These are phyloP conservation scores for Discostella stelligeroides DNA, from an alignment of 108 stramenopile genomes.

Conservation along the genomic window DNA sequence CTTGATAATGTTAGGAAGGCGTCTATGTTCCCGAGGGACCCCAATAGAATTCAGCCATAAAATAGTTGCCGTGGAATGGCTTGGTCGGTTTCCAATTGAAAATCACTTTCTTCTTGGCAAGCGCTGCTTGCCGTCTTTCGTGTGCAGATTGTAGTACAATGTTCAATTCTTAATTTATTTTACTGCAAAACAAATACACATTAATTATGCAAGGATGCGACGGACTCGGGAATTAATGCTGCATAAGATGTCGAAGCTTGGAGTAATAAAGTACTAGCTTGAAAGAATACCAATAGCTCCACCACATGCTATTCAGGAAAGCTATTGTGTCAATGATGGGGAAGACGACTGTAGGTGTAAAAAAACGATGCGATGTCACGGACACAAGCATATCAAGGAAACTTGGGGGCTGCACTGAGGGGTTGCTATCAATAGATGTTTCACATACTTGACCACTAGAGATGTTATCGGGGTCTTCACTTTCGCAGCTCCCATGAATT, in stretches of 20 bases:
- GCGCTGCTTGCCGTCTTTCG: not conserved
- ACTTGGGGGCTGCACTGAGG: constrained; percentile 1
- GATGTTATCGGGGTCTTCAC: not conserved
- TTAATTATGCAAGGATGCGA: too few relatives aligned
- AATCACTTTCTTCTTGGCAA: not conserved
- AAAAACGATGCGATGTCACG: constrained; percentile 30
- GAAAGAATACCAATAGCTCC: constrained; percentile 29
- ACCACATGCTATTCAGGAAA: constrained; percentile 35
- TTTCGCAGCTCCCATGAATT: not conserved
- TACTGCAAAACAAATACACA: too few relatives aligned
- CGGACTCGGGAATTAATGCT: too few relatives aligned
- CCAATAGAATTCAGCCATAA: constrained; percentile 93
- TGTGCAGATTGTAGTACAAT: too few relatives aligned
- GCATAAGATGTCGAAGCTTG: constrained; percentile 9
- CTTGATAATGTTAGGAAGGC: constrained; percentile 98
- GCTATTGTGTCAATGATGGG: constrained; percentile 25
- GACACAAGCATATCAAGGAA: constrained; percentile 11
- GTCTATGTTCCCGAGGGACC: constrained; percentile 98
- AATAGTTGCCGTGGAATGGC: not conserved
- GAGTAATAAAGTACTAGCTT: constrained; percentile 26
- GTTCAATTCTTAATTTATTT: too few relatives aligned
- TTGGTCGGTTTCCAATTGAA: too few relatives aligned
- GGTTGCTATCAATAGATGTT: not conserved
- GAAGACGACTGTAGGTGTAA: constrained; percentile 29
- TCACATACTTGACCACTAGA: not conserved